A percentile compares a stretch with the other conserved stretches of the same genome.
Conservation (phyloP, 768 basidiomycete genomes). For the Saitozyma podzolica region DNA sequence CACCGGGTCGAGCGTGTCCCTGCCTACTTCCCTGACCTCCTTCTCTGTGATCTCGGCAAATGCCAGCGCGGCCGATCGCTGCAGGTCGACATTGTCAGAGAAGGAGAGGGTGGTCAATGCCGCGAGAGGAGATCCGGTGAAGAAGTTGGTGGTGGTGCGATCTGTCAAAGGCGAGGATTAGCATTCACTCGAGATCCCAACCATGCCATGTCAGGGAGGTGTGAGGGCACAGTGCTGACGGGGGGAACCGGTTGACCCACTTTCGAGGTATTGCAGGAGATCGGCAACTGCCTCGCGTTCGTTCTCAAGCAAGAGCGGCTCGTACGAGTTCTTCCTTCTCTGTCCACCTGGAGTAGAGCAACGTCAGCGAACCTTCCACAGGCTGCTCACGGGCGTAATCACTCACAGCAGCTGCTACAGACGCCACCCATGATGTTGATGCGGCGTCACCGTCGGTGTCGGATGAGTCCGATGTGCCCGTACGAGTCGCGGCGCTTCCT, state of each 20-base stretch:
- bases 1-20: conserved; percentile 97
- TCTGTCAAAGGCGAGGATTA: conserved; percentile 58
- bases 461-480: not conserved
- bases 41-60: conserved; percentile 99
- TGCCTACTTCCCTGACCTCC: conserved; percentile 92
- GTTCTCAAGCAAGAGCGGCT: conserved; percentile 54
- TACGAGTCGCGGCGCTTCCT: too few relatives aligned
- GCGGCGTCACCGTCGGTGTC: too few relatives aligned
- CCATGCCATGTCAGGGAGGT: too few relatives aligned
- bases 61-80: conserved; percentile 94
- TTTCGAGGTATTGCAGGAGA: conserved; percentile 94
- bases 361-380: not conserved
- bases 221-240: too few relatives aligned
- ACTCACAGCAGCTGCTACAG: conserved; percentile 37
- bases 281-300: conserved; percentile 98
- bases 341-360: conserved; percentile 37
- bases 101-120: conserved; percentile 96
- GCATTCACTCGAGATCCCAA: conserved; percentile 1
- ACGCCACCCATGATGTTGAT: conserved; percentile 29
- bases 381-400: not conserved
- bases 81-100: conserved; percentile 98
- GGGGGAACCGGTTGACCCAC: conserved; percentile 67
- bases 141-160: conserved; percentile 98
- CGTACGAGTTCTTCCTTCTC: conserved; percentile 50
- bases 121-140: conserved; percentile 83